These are phyloP conservation scores for Geoglossum glabrum DNA, from an alignment of 495 filamentous ascomycete species.

Conservation along the genomic window DNA sequence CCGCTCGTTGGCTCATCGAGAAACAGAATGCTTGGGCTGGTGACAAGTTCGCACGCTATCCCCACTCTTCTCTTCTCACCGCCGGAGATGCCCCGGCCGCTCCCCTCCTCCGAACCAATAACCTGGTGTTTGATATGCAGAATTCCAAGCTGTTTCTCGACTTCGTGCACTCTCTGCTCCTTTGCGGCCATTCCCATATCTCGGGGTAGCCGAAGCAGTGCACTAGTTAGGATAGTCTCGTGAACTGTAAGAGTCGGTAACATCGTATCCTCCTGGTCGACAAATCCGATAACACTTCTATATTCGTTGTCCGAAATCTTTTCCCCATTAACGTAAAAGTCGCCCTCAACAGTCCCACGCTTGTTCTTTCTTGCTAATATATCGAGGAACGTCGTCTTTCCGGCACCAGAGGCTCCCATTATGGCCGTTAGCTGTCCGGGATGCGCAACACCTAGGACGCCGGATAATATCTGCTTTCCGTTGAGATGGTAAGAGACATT, in stretches of 20 bases:
- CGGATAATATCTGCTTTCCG: slow-evolving; percentile 66
- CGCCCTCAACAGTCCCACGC: slow-evolving; percentile 52
- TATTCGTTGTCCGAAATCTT: slow-evolving; percentile 72
- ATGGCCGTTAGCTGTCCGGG: slow-evolving; percentile 89
- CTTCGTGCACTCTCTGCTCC: slow-evolving; percentile 74
- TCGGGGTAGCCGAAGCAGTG: slow-evolving; percentile 66
- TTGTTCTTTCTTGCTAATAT: slow-evolving; percentile 97
- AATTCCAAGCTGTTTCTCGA: slow-evolving; percentile 89
- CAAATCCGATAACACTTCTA: slow-evolving; percentile 81
- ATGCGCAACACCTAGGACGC: slow-evolving; percentile 63
- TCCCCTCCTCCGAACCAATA: slow-evolving; percentile 95
- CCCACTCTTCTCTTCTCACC: slow-evolving; percentile 92
- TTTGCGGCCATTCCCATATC: slow-evolving; percentile 79
- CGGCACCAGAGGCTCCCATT: slow-evolving; percentile 94
- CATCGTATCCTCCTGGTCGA: slow-evolving; percentile 98
- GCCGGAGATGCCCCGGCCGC: slow-evolving; percentile 84
- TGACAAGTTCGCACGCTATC: slow-evolving; percentile 94
- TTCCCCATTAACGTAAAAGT: slow-evolving; percentile 90
- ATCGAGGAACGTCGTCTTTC: slow-evolving; percentile 94
- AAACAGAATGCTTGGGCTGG: slow-evolving; percentile 92
- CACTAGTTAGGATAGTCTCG: slow-evolving; percentile 91
- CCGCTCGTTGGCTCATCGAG: slow-evolving; percentile 94
- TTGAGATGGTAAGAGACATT: slow-evolving; percentile 75
- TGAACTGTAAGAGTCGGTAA: slow-evolving; percentile 91
- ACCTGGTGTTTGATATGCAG: slow-evolving; percentile 77